These are phyloP conservation scores for Vitis amurensis DNA, from an alignment of 164 flowering plant species.

Conservation along the genomic window DNA sequence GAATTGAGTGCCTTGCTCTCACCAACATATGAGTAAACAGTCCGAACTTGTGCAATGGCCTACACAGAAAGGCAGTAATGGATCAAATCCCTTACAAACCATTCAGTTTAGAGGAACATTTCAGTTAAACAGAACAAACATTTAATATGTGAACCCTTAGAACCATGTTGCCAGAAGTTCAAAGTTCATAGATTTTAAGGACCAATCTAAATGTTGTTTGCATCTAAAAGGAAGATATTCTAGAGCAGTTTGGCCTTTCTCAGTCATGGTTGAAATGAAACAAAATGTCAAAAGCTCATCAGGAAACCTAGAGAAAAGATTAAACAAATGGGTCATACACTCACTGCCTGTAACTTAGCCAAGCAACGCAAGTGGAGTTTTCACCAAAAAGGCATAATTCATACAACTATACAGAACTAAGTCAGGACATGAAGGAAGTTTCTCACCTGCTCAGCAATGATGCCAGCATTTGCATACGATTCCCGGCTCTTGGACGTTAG, in stretches of 20 bases:
- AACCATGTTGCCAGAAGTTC: neutral
- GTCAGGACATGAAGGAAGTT: neutral
- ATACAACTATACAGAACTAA: no score
- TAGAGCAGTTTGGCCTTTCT: no score
- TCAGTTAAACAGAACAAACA: neutral
- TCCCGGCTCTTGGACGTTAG: conserved; percentile 92
- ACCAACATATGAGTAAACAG: conserved; percentile 93
- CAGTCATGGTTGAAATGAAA: neutral
- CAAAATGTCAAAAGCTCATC: neutral
- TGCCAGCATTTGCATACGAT: conserved; percentile 89
- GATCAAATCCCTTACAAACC: neutral
- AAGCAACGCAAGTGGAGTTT: neutral
- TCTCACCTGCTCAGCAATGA: conserved; percentile 89
- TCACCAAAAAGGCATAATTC: neutral
- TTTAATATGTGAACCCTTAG: neutral
- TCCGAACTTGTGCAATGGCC: conserved; percentile 97
- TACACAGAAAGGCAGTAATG: conserved; percentile 15
- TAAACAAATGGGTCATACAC: neutral
- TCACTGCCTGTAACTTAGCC: neutral
- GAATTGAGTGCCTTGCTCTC: conserved; percentile 84
- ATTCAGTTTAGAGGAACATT: neutral
- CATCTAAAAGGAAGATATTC: no score
- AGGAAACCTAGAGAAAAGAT: neutral
- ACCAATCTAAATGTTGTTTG: neutral
- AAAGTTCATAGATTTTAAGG: neutral